These are phyloP conservation scores for Middelhovenomyces tepae DNA, from an alignment of 805 yeast species.

Conservation along the genomic window DNA sequence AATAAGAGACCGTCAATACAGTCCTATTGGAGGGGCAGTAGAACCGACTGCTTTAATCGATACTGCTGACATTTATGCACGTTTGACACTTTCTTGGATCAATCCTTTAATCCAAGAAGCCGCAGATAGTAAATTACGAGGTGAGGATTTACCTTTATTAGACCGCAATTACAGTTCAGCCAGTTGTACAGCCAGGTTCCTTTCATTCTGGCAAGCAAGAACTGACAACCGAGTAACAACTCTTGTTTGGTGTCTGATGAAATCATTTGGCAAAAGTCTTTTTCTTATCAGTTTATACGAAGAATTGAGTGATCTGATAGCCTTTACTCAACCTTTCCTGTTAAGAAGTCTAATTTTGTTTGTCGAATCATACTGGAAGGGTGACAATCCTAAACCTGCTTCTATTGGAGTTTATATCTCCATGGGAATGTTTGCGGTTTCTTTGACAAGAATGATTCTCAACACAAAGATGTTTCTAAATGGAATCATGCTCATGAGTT, in stretches of 20 bases:
- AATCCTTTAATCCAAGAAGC: conserved; percentile 49
- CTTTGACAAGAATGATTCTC: conserved; percentile 68
- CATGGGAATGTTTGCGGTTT: conserved; percentile 61
- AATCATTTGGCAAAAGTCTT: conserved; percentile 36
- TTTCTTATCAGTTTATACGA: conserved; percentile 38
- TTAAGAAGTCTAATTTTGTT: conserved; percentile 56
- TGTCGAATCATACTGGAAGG: conserved; percentile 38
- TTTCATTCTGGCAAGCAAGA: conserved; percentile 17
- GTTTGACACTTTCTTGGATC: conserved; percentile 52
- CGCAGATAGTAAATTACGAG: conserved; percentile 34
- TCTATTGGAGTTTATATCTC: conserved; percentile 72
- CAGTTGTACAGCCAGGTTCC: conserved; percentile 9
- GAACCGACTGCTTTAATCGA: conserved; percentile 21
- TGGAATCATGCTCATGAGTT: conserved; percentile 26
- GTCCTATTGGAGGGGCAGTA: conserved; percentile 4
- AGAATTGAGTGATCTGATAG: conserved; percentile 52
- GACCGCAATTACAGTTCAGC: conserved; percentile 28
- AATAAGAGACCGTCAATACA: background rate
- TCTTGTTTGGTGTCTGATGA: conserved; percentile 16
- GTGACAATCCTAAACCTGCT: conserved; percentile 38
- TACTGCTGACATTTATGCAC: conserved; percentile 42
- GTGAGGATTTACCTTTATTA: conserved; percentile 26
- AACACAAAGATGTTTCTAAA: conserved; percentile 69
- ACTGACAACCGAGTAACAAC: conserved; percentile 14
- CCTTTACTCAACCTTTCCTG: conserved; percentile 83